Conservation (phyloP, 768 basidiomycete genomes). For the Lyophyllum shimeji region DNA sequence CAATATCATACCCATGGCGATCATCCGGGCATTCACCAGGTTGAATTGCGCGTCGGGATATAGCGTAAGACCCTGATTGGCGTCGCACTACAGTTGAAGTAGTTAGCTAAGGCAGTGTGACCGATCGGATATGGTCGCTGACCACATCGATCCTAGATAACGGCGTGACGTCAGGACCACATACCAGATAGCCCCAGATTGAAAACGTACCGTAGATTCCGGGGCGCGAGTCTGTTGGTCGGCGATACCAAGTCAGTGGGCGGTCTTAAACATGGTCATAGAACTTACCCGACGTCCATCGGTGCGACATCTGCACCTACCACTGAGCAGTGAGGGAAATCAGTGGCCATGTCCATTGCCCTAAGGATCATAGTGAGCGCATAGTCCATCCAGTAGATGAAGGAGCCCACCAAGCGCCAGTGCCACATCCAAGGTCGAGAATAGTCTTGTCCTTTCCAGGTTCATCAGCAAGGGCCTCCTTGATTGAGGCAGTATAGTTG, state of each 20-base stretch:
- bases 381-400: not conserved
- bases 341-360: constrained; percentile 10
- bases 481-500: constrained; percentile 1
- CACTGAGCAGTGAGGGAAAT: constrained; percentile 10
- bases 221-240: not conserved
- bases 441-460: not conserved
- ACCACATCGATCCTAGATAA: not conserved
- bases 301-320: constrained; percentile 10
- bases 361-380: not conserved
- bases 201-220: not conserved
- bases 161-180: not conserved
- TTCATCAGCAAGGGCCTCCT: not conserved
- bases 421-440: constrained; percentile 3
- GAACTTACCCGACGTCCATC: constrained; percentile 8
- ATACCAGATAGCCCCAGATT: not conserved
- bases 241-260: not conserved
- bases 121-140: not conserved
- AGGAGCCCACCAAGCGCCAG: not conserved
- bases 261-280: no score
- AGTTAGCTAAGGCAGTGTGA: not conserved
- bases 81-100: not conserved
- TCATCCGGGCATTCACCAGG: constrained; percentile 1
- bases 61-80: not conserved
- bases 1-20: not conserved
- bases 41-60: not conserved